Evolutionary conservation across 2,329 filamentous ascomycete genomes (phyloP).

Genomic region (Diaporthe longicolla): DNA sequence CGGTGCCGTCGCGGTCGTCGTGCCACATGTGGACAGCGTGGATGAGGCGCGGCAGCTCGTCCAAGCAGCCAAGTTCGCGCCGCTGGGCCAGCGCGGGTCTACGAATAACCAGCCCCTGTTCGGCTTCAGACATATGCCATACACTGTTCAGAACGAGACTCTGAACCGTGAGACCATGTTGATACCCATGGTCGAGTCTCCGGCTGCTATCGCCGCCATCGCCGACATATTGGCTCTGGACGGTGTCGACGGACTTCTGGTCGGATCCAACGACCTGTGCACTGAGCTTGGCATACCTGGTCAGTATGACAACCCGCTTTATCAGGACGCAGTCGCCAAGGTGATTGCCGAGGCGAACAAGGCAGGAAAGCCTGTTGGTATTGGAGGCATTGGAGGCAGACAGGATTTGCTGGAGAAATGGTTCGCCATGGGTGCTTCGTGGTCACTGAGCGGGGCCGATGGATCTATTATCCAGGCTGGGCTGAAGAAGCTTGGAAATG

Average conservation of each 20-base stretch:
- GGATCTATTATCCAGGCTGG: constrained; percentile 10
- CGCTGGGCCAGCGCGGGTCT: constrained; percentile 7
- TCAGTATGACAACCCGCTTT: constrained; percentile 1
- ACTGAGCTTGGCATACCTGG: constrained; percentile 1
- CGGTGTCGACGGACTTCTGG: neutral
- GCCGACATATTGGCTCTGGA: constrained; percentile 5
- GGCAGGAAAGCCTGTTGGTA: neutral
- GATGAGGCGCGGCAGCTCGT: neutral
- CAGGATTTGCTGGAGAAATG: constrained; percentile 14
- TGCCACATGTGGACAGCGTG: constrained; percentile 42
- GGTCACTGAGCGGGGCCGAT: constrained; percentile 13
- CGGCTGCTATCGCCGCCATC: neutral
- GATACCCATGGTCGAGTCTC: constrained; percentile 10
- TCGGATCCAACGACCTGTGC: constrained; percentile 5
- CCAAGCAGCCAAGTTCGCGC: constrained; percentile 3
- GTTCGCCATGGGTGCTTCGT: constrained; percentile 18
- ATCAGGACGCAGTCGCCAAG: neutral
- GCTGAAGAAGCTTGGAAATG: constrained; percentile 4
- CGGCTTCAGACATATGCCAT: neutral
- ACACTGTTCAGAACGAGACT: neutral
- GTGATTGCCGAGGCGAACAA: constrained; percentile 3
- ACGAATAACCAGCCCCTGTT: constrained; percentile 4
- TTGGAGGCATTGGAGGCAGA: constrained; percentile 7
- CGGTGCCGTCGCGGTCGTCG: neutral
- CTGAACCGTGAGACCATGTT: constrained; percentile 3